A percentile compares a stretch with the other conserved stretches of the same genome.
Conservation (phyloP, 2,329 filamentous ascomycete species). For the Alternaria ethzedia region DNA sequence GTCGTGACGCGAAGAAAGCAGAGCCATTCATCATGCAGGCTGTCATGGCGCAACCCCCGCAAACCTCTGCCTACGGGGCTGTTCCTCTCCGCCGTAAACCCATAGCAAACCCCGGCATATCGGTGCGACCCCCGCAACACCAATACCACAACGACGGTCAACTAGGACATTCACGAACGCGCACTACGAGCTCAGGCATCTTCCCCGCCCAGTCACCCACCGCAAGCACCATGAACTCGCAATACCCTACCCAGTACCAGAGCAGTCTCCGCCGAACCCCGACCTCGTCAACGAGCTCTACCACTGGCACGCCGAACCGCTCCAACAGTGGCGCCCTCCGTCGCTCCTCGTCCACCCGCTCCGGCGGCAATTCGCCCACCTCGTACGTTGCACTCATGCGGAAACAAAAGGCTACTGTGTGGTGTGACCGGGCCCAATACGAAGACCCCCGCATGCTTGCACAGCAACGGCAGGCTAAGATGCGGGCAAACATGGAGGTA, state of each 20-base stretch:
- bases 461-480: slow-evolving; percentile 85
- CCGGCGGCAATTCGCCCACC: slow-evolving; percentile 65
- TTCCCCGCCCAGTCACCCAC: slow-evolving; percentile 37
- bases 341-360: slow-evolving; percentile 82
- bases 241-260: slow-evolving; percentile 45
- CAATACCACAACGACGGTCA: slow-evolving; percentile 29
- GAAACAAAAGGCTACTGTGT: slow-evolving; percentile 96
- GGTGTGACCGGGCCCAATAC: slow-evolving; percentile 93
- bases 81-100: slow-evolving; percentile 45
- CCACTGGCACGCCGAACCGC: slow-evolving; percentile 56
- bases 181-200: slow-evolving; percentile 48
- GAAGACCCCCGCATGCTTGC: slow-evolving; percentile 86
- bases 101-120: slow-evolving; percentile 40
- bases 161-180: slow-evolving; percentile 43
- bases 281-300: slow-evolving; percentile 73
- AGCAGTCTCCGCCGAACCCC: slow-evolving; percentile 61
- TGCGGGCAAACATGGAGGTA: slow-evolving; percentile 83
- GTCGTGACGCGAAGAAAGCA: slow-evolving; percentile 25
- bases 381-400: slow-evolving; percentile 95
- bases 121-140: slow-evolving; percentile 37
- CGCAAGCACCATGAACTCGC: slow-evolving; percentile 40
- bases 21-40: slow-evolving; percentile 34
- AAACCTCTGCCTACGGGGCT: slow-evolving; percentile 33
- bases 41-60: slow-evolving; percentile 35
- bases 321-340: slow-evolving; percentile 64